A percentile compares a stretch with the other conserved stretches of the same genome.
Evolutionary conservation across 805 yeast species (phyloP).

Genomic region (Metschnikowia sp.): DNA sequence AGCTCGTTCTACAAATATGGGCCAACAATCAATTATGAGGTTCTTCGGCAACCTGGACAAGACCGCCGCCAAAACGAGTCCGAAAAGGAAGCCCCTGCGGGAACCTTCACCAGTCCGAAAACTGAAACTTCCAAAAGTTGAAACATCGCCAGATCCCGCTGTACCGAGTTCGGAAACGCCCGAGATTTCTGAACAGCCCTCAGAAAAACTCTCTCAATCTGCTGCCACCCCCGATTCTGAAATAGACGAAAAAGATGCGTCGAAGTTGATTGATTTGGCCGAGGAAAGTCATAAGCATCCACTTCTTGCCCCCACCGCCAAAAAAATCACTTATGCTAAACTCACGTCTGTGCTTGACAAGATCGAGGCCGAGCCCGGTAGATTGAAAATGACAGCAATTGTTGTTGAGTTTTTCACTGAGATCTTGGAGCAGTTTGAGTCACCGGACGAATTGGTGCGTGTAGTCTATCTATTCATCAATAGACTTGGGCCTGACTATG

Average conservation of each 20-base stretch:
- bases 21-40: constrained; percentile 17
- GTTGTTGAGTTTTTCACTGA: constrained; percentile 71
- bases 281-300: constrained; percentile 11
- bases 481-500: constrained; percentile 92
- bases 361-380: constrained; percentile 75
- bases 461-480: constrained; percentile 85
- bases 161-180: neutral
- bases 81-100: constrained; percentile 2
- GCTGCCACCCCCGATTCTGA: neutral
- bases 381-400: constrained; percentile 75
- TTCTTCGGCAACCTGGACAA: constrained; percentile 14
- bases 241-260: constrained; percentile 7
- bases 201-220: neutral
- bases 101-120: constrained; percentile 3
- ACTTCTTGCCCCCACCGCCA: constrained; percentile 3
- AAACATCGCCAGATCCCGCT: neutral
- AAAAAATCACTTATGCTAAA: constrained; percentile 33
- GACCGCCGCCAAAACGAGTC: neutral
- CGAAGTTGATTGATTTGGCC: constrained; percentile 12
- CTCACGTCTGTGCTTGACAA: constrained; percentile 67
- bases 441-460: constrained; percentile 51
- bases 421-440: constrained; percentile 46
- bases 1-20: constrained; percentile 6
- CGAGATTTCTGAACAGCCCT: neutral
- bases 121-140: neutral